Conservation (phyloP, 257 asterid species). For the Solanum clarkiae region DNA sequence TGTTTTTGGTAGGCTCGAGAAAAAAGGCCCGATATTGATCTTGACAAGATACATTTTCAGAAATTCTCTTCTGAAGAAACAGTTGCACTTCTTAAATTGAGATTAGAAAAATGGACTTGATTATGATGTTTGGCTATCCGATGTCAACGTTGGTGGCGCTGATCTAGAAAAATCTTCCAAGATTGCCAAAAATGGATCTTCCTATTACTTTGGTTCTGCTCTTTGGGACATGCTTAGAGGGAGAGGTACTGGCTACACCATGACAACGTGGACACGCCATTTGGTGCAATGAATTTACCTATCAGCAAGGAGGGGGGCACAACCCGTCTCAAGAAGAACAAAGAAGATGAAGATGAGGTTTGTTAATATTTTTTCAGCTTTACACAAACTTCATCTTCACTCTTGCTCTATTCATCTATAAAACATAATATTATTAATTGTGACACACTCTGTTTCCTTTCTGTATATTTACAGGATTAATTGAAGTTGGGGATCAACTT, state of each 20-base stretch:
- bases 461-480: neutral
- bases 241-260: constrained; percentile 69
- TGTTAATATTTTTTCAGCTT: neutral
- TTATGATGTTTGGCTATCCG: constrained; percentile 82
- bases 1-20: constrained; percentile 78
- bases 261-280: constrained; percentile 78
- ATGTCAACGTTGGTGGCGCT: constrained; percentile 62
- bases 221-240: constrained; percentile 99
- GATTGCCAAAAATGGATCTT: constrained; percentile 53
- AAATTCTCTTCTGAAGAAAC: constrained; percentile 88
- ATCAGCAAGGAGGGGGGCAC: constrained; percentile 87
- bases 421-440: too few species aligned
- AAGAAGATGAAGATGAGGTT: constrained; percentile 69
- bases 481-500: neutral
- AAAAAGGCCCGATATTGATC: constrained; percentile 67
- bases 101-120: constrained; percentile 76
- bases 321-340: constrained; percentile 72
- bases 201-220: constrained; percentile 94
- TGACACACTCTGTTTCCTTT: neutral
- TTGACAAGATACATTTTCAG: constrained; percentile 53
- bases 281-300: constrained; percentile 89
- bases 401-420: neutral
- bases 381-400: neutral
- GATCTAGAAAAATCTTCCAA: constrained; percentile 48
- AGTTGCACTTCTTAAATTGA: constrained; percentile 64